Conservation (phyloP, 768 basidiomycete species). For the Boletus sensibilis region DNA sequence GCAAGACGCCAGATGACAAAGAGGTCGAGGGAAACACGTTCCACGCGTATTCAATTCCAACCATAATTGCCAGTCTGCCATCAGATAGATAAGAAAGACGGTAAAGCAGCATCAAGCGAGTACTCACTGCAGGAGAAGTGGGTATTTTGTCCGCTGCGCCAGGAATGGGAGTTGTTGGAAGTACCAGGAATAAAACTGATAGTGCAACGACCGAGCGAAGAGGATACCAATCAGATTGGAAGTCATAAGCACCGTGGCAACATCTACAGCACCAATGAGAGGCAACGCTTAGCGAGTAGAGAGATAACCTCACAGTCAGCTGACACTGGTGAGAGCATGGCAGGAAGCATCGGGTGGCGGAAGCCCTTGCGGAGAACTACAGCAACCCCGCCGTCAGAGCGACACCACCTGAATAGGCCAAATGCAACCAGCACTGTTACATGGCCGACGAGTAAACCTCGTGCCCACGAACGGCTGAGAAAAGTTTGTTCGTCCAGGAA, state of each 20-base stretch:
- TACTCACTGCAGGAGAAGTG: conserved; percentile 58
- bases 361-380: conserved; percentile 55
- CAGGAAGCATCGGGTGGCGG: conserved; percentile 48
- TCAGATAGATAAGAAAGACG: neutral
- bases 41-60: conserved; percentile 81
- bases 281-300: neutral
- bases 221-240: conserved; percentile 90
- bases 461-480: conserved; percentile 60
- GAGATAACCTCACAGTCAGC: conserved; percentile 57
- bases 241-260: conserved; percentile 80
- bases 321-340: conserved; percentile 46
- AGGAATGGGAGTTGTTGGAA: conserved; percentile 87
- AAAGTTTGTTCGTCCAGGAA: conserved; percentile 79
- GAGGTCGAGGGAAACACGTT: conserved; percentile 81
- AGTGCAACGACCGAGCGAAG: conserved; percentile 93
- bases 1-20: conserved; percentile 57
- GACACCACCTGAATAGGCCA: conserved; percentile 76
- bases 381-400: conserved; percentile 63
- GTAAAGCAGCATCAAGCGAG: conserved; percentile 2
- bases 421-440: conserved; percentile 57
- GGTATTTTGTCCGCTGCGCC: conserved; percentile 69
- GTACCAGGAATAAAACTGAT: conserved; percentile 99
- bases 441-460: conserved; percentile 66
- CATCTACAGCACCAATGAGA: conserved; percentile 48
- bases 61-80: conserved; percentile 57